Evolutionary conservation across 768 basidiomycete species (phyloP).

Genomic region (Hericium rajendrae): DNA sequence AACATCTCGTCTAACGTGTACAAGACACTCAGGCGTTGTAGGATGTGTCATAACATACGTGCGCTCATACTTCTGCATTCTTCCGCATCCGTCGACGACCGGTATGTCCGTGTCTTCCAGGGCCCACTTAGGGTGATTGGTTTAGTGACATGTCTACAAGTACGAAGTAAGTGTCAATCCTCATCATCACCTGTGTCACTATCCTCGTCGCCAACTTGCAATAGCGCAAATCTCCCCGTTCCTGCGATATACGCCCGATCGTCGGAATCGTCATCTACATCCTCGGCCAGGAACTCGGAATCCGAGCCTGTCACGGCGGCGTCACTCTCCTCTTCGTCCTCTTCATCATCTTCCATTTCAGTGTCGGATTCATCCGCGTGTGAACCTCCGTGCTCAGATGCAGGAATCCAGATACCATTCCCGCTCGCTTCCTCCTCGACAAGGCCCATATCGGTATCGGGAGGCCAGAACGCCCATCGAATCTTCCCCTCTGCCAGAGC

Average conservation of each 20-base stretch:
- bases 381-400: slow-evolving; percentile 8
- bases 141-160: no score
- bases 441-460: slow-evolving; percentile 26
- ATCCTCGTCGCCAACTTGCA: not conserved
- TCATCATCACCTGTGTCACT: not conserved
- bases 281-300: slow-evolving; percentile 12
- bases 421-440: slow-evolving; percentile 23
- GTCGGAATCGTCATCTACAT: slow-evolving; percentile 26
- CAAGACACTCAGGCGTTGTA: no score
- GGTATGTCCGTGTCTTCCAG: no score
- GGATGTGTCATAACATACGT: no score
- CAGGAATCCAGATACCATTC: slow-evolving; percentile 52
- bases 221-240: not conserved
- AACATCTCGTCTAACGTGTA: no score
- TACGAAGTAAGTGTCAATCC: no score
- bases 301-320: not conserved
- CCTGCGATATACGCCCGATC: not conserved
- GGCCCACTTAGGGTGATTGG: no score
- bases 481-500: slow-evolving; percentile 75
- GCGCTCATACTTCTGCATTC: no score
- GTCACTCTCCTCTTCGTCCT: slow-evolving; percentile 27
- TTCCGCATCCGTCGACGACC: no score
- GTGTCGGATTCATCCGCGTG: slow-evolving; percentile 9
- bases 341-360: slow-evolving; percentile 18
- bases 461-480: slow-evolving; percentile 83